Conservation (phyloP, 2,329 filamentous ascomycete species). For the Waltergamsia citrina region DNA sequence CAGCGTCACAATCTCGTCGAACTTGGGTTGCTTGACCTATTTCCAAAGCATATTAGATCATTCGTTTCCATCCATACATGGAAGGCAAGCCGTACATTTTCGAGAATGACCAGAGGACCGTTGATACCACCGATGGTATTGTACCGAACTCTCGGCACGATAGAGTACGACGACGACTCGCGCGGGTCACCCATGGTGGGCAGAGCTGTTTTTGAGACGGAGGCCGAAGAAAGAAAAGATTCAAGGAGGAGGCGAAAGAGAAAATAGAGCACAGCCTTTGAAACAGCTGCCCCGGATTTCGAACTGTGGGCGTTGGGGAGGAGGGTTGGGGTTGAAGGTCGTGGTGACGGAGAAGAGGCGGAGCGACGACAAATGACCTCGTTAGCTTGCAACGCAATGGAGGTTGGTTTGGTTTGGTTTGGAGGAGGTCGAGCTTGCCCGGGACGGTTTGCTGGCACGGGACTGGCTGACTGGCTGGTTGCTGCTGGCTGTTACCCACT, state of each 20-base stretch:
- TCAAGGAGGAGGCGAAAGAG: background rate
- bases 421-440: no score
- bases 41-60: constrained; percentile 14
- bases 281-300: no score
- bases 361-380: no score
- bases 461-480: no score
- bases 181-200: constrained; percentile 44
- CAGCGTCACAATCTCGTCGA: constrained; percentile 95
- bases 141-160: constrained; percentile 66
- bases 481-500: no score
- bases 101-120: constrained; percentile 92
- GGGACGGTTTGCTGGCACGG: no score
- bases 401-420: no score
- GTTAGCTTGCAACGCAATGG: no score
- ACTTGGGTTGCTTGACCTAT: constrained; percentile 96
- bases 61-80: constrained; percentile 6
- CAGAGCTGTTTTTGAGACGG: constrained; percentile 6
- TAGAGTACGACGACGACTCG: constrained; percentile 50
- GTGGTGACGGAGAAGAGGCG: no score
- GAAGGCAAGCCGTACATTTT: constrained; percentile 56
- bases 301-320: no score
- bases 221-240: constrained; percentile 5
- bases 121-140: constrained; percentile 98
- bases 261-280: background rate
- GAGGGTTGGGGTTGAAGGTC: no score